A percentile compares a stretch with the other conserved stretches of the same genome.
phyloP scores from a whole-genome alignment of 2,329 filamentous ascomycete species.

The Coniochaeta ligniaria region DNA sequence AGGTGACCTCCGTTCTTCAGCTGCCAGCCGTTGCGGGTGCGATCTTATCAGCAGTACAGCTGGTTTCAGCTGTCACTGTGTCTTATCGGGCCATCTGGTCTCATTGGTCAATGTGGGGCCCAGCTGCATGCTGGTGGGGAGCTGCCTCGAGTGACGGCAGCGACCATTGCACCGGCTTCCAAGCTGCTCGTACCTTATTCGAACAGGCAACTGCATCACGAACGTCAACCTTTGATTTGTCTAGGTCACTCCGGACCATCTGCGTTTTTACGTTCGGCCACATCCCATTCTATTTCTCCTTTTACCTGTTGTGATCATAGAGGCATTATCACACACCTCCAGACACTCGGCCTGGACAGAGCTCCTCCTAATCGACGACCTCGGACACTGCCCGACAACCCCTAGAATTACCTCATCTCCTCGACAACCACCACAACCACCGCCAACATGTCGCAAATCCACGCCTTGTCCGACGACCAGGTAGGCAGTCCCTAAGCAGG shows the following conservation, averaged over 20 bases:
- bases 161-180: neutral
- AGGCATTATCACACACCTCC: neutral
- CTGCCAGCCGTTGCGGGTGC: neutral
- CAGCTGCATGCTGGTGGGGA: neutral
- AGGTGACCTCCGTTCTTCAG: neutral
- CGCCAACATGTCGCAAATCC: slow-evolving; percentile 69
- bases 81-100: neutral
- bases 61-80: neutral
- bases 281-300: neutral
- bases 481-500: slow-evolving; percentile 38
- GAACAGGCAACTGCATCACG: neutral
- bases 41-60: neutral
- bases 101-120: neutral
- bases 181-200: neutral
- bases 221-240: neutral
- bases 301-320: neutral
- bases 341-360: neutral
- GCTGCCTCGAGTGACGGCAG: neutral
- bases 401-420: slow-evolving; percentile 1
- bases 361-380: neutral
- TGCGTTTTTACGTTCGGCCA: neutral
- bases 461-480: slow-evolving; percentile 97
- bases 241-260: neutral
- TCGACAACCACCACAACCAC: neutral
- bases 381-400: neutral